These are phyloP conservation scores for Mycena polygramma DNA, from an alignment of 768 basidiomycete species.

Conservation along the genomic window DNA sequence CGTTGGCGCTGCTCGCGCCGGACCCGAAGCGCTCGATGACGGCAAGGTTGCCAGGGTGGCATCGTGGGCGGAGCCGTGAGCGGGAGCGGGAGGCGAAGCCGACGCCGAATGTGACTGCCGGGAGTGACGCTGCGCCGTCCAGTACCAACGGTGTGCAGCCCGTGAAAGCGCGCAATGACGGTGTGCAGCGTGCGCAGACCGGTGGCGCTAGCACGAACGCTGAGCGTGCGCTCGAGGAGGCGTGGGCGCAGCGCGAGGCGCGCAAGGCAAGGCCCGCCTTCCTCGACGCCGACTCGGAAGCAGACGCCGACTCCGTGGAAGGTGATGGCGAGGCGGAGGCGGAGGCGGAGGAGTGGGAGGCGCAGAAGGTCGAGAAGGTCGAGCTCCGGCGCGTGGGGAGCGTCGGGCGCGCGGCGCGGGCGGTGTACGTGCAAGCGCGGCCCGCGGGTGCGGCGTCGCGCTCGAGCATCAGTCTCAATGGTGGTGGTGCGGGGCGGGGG, in stretches of 20 bases:
- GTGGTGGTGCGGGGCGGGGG: background rate
- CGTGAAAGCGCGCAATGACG: too few species aligned
- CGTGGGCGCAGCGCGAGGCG: constrained; percentile 2
- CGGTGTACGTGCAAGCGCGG: constrained; percentile 16
- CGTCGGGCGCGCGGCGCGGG: constrained; percentile 25
- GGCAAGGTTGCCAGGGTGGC: constrained; percentile 11
- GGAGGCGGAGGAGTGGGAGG: constrained; percentile 7
- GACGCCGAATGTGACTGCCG: too few species aligned
- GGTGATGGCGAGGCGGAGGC: background rate
- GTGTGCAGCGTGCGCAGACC: too few species aligned
- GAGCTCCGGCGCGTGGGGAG: constrained; percentile 16
- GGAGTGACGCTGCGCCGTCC: too few species aligned
- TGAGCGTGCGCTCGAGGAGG: too few species aligned
- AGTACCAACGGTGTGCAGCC: too few species aligned
- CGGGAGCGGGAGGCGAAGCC: background rate
- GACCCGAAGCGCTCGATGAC: constrained; percentile 6
- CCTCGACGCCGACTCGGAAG: too few species aligned
- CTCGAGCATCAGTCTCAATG: background rate
- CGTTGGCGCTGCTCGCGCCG: constrained; percentile 33
- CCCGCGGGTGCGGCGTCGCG: background rate
- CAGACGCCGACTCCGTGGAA: too few species aligned
- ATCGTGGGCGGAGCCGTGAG: background rate
- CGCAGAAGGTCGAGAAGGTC: background rate
- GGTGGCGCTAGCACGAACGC: too few species aligned
- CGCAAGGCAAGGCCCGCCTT: constrained; percentile 19